Conservation (phyloP, 805 yeast species). For the Saturnispora serradocipensis region DNA sequence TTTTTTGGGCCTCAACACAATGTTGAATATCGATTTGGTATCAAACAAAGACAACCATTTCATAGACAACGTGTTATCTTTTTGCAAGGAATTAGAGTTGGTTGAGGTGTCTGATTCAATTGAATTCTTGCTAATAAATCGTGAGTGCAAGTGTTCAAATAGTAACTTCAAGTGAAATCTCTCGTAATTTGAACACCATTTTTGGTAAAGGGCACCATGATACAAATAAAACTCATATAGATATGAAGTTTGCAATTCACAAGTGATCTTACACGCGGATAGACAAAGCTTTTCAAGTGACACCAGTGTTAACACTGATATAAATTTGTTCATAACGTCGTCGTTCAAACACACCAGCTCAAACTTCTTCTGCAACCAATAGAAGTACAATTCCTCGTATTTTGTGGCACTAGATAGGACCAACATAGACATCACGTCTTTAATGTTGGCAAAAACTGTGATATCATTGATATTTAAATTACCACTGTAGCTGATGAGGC, state of each 20-base stretch:
- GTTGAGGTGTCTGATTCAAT: not conserved
- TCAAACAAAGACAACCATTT: constrained; percentile 2
- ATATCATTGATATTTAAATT: not conserved
- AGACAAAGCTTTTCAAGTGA: not conserved
- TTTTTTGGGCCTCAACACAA: not conserved
- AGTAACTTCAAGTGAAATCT: not conserved
- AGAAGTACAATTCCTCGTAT: not conserved
- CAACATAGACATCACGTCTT: not conserved
- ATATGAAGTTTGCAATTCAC: not conserved
- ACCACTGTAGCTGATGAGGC: not conserved
- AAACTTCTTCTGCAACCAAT: not conserved
- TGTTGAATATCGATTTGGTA: not conserved
- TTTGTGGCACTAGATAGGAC: not conserved
- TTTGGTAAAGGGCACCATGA: not conserved
- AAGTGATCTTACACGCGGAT: not conserved
- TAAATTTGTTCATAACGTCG: not conserved
- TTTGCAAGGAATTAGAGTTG: not conserved
- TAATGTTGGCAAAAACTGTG: not conserved
- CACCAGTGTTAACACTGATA: not conserved
- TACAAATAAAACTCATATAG: not conserved
- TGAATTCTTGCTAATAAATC: not conserved
- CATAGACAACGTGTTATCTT: not conserved
- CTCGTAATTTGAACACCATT: not conserved
- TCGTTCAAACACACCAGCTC: not conserved
- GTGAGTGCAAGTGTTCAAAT: not conserved